A percentile compares a stretch with the other conserved stretches of the same genome.
Evolutionary conservation across 108 stramenopile genomes (phyloP).

Genomic region (Discostella pseudostelligera): DNA sequence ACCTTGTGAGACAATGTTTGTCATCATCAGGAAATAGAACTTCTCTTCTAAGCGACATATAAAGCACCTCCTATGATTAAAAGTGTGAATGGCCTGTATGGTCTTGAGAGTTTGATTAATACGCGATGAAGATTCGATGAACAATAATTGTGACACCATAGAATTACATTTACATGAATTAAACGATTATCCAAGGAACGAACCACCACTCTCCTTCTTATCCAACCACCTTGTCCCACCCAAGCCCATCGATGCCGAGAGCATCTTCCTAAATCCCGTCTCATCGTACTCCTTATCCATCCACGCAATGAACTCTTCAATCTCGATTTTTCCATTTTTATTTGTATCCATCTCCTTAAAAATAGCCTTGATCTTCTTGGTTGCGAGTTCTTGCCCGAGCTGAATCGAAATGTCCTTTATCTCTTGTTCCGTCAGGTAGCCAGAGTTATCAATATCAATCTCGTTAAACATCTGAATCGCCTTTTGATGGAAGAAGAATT

Average conservation of each 20-base stretch:
- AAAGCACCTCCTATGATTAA: no score
- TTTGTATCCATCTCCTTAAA: slow-evolving; percentile 49
- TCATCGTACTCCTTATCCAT: slow-evolving; percentile 21
- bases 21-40: background rate
- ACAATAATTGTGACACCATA: background rate
- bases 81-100: no score
- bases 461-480: slow-evolving; percentile 39
- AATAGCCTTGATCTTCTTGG: slow-evolving; percentile 35
- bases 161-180: background rate
- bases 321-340: slow-evolving; percentile 30
- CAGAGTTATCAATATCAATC: slow-evolving; percentile 48
- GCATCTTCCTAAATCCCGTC: slow-evolving; percentile 17
- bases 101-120: background rate
- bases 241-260: slow-evolving; percentile 13
- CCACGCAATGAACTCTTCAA: slow-evolving; percentile 38
- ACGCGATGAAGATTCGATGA: background rate
- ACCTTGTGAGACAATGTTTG: slow-evolving; percentile 57
- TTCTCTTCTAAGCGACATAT: no score
- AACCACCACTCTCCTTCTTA: slow-evolving; percentile 19
- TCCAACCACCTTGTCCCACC: slow-evolving; percentile 25
- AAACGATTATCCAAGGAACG: slow-evolving; percentile 32
- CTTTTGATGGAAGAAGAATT: slow-evolving; percentile 4
- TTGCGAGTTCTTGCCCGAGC: slow-evolving; percentile 39
- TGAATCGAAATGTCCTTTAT: slow-evolving; percentile 17
- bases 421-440: slow-evolving; percentile 15